Conservation (phyloP, 108 stramenopile genomes). For the Phaeodactylum tricornutum region DNA sequence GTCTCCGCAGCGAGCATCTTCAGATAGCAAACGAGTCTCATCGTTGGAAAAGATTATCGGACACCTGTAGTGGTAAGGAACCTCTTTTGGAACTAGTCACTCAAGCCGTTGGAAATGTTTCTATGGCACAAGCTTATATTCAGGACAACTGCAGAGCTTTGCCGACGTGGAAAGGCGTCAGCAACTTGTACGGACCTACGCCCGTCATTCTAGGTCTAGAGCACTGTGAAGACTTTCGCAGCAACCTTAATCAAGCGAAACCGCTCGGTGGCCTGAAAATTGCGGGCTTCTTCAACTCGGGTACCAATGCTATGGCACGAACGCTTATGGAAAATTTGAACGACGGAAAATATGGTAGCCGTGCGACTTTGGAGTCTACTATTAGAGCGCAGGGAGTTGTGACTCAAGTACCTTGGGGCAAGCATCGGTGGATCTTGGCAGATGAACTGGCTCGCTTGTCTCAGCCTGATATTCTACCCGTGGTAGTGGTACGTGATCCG, state of each 20-base stretch:
- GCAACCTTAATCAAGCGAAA: slow-evolving; percentile 19
- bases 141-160: no score
- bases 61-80: no score
- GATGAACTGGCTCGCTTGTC: no score
- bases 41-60: no score
- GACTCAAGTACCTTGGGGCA: slow-evolving; percentile 79
- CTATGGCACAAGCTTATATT: no score
- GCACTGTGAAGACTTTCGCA: slow-evolving; percentile 46
- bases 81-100: no score
- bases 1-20: no score
- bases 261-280: slow-evolving; percentile 20
- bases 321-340: slow-evolving; percentile 26
- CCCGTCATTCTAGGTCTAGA: slow-evolving; percentile 60
- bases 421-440: slow-evolving; percentile 43
- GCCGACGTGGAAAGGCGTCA: slow-evolving; percentile 22
- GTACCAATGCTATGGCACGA: slow-evolving; percentile 60
- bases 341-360: no score
- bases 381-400: no score
- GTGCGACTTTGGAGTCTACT: no score
- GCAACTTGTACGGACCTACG: slow-evolving; percentile 44
- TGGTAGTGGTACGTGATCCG: slow-evolving; percentile 62
- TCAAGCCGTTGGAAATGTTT: no score
- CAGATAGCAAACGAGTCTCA: no score
- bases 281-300: slow-evolving; percentile 74
- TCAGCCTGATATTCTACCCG: slow-evolving; percentile 49